Conservation (phyloP, 495 filamentous ascomycete genomes). For the Neurospora discreta region DNA sequence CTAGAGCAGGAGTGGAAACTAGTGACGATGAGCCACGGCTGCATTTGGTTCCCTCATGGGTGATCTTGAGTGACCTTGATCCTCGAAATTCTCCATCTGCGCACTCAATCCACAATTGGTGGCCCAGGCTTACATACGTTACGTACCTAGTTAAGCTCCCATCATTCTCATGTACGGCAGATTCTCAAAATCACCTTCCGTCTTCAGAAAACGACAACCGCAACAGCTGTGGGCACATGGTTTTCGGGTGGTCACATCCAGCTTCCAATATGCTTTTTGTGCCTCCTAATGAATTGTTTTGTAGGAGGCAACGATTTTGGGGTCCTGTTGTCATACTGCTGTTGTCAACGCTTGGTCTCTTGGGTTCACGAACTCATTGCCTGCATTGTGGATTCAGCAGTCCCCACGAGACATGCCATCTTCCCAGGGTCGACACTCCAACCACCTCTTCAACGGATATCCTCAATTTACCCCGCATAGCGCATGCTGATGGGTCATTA, state of each 20-base stretch:
- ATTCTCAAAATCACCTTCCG: background rate
- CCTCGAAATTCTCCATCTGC: background rate
- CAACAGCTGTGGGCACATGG: background rate
- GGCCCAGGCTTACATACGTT: background rate
- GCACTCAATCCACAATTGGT: background rate
- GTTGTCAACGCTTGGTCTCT: background rate
- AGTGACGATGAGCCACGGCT: background rate
- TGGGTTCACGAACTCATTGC: background rate
- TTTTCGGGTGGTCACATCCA: background rate
- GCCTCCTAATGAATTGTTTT: background rate
- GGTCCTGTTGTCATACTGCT: background rate
- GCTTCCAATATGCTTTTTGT: background rate
- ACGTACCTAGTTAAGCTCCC: background rate
- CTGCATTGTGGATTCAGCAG: background rate
- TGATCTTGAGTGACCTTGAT: background rate
- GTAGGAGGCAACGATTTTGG: background rate
- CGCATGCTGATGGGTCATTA: background rate
- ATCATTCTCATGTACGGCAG: background rate
- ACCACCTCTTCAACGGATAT: background rate
- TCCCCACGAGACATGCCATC: background rate
- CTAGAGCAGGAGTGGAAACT: background rate
- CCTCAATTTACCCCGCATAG: background rate
- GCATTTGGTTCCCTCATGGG: background rate
- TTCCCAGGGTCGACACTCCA: background rate
- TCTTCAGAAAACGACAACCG: background rate